Conservation (phyloP, 1,139 yeast species). For the Yamadazyma membranifaciens region DNA sequence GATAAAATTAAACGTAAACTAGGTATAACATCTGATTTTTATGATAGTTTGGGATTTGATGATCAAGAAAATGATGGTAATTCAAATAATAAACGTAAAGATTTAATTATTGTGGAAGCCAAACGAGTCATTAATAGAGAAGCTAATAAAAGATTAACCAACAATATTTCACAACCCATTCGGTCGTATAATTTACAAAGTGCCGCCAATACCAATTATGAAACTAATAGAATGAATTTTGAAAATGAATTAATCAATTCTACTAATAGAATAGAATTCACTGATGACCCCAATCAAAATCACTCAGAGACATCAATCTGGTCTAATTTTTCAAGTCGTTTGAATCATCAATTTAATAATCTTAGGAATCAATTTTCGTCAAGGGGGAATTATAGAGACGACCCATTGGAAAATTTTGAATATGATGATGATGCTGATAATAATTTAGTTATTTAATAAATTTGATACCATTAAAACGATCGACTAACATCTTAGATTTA, state of each 20-base stretch:
- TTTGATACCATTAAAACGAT: too few species aligned
- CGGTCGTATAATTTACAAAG: conserved; percentile 26
- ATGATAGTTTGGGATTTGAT: conserved; percentile 56
- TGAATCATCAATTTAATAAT: conserved; percentile 6
- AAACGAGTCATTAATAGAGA: conserved; percentile 41
- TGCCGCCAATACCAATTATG: conserved; percentile 34
- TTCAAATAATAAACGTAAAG: conserved; percentile 27
- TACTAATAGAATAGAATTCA: conserved; percentile 7
- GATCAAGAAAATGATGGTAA: conserved; percentile 23
- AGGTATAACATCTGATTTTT: conserved; percentile 48
- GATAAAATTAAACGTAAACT: conserved; percentile 54
- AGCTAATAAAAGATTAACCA: conserved; percentile 24
- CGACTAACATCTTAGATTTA: too few species aligned
- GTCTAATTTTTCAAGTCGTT: conserved; percentile 5
- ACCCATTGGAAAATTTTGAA: conserved; percentile 9
- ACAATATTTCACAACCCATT: conserved; percentile 15
- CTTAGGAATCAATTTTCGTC: conserved; percentile 4
- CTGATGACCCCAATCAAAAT: not conserved
- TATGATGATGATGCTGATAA: conserved; percentile 11
- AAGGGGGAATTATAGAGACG: conserved; percentile 7
- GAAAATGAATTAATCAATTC: conserved; percentile 13
- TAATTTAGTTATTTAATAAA: conserved; percentile 6
- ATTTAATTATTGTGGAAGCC: conserved; percentile 43
- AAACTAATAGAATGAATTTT: conserved; percentile 28
- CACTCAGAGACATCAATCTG: conserved; percentile 4